Conservation (phyloP, 331 rosid species). For the Ulmus americana region DNA sequence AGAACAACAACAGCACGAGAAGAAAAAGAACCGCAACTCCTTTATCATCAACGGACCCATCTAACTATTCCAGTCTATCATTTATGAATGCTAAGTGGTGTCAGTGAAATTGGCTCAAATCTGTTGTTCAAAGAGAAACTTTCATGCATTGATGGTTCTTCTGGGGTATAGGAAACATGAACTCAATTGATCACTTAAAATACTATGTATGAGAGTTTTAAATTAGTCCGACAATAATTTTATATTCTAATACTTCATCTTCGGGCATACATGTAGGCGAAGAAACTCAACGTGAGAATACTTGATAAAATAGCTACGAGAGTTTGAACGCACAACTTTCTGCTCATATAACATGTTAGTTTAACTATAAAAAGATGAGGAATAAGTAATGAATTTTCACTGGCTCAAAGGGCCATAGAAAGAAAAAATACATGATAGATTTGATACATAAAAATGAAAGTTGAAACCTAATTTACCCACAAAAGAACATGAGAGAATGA, state of each 20-base stretch:
- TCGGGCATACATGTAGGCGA: not conserved
- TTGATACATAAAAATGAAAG: conserved; percentile 4
- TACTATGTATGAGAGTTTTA: not conserved
- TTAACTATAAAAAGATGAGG: not conserved
- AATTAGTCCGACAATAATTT: not conserved
- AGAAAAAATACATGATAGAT: not conserved
- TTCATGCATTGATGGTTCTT: not conserved
- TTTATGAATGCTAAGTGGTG: not conserved
- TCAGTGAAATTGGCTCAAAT: not conserved
- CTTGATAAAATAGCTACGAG: not conserved
- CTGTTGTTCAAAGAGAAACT: not conserved
- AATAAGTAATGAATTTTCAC: not conserved
- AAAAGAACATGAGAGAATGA: conserved; percentile 56
- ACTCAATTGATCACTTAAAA: not conserved
- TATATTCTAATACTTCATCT: not conserved
- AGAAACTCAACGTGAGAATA: not conserved
- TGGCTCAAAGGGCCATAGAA: not conserved
- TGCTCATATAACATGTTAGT: no score
- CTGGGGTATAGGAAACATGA: not conserved
- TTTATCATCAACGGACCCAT: not conserved
- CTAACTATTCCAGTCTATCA: not conserved
- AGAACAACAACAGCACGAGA: not conserved
- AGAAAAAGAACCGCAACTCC: not conserved
- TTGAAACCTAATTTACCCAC: not conserved
- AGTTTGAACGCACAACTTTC: no score